Evolutionary conservation across 345 rosid genomes (phyloP).

Genomic region (Sonneratia alba): DNA sequence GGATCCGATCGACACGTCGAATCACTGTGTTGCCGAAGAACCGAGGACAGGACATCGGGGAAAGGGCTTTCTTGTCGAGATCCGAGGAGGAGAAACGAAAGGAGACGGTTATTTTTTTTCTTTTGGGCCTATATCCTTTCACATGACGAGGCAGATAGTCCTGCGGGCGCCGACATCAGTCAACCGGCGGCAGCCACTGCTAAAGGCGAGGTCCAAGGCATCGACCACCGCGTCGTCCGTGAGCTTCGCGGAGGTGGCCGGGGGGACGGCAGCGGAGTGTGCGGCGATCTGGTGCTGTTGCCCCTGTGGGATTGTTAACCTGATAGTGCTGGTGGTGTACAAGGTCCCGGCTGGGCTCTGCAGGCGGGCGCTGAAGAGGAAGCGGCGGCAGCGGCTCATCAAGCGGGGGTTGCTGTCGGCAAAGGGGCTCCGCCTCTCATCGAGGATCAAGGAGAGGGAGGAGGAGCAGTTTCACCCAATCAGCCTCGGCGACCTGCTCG

Average conservation of each 20-base stretch:
- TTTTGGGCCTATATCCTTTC: neutral
- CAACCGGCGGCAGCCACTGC: conserved; percentile 11
- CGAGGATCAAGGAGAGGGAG: conserved; percentile 18
- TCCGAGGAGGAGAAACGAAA: too few relatives aligned
- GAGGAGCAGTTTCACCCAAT: conserved; percentile 12
- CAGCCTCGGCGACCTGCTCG: conserved; percentile 4
- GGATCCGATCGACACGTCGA: neutral
- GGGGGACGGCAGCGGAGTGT: conserved; percentile 41
- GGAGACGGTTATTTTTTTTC: too few relatives aligned
- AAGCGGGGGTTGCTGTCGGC: conserved; percentile 24
- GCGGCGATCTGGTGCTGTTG: conserved; percentile 33
- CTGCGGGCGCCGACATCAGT: conserved; percentile 4
- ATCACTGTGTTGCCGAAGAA: neutral
- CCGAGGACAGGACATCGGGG: neutral
- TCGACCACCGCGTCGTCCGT: neutral
- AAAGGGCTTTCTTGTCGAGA: too few relatives aligned
- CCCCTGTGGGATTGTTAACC: conserved; percentile 29
- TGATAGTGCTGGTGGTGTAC: conserved; percentile 23
- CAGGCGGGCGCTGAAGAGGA: conserved; percentile 28
- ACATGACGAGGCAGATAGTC: conserved; percentile 12
- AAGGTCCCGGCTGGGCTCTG: conserved; percentile 34
- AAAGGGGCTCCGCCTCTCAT: conserved; percentile 10
- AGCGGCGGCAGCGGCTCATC: conserved; percentile 23
- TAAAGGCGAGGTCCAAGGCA: neutral
- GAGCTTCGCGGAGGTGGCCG: conserved; percentile 29